A percentile compares a stretch with the other conserved stretches of the same genome.
phyloP scores from a whole-genome alignment of 257 asterid genomes.

The Craterostigma plantagineum region DNA sequence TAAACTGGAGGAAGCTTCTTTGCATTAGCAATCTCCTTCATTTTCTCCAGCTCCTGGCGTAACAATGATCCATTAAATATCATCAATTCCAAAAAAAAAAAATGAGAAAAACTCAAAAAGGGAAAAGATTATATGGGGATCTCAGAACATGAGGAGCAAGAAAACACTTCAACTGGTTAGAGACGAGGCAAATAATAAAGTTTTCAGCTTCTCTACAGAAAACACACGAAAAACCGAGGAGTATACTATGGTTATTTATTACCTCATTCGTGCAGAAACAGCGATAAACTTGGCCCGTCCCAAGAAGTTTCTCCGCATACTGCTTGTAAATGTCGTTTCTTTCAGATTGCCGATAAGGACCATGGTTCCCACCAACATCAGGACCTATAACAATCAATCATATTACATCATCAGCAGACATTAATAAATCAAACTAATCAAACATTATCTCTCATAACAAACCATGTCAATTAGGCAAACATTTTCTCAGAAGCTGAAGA shows the following conservation, averaged over 20 bases:
- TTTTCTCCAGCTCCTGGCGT: slow-evolving; percentile 63
- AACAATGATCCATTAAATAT: slow-evolving; percentile 4
- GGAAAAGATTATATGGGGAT: too few species aligned
- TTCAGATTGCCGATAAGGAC: slow-evolving; percentile 92
- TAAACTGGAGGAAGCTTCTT: slow-evolving; percentile 84
- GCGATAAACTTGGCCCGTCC: slow-evolving; percentile 69
- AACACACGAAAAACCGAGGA: slow-evolving; percentile 2
- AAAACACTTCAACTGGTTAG: too few species aligned
- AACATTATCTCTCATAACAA: too few species aligned
- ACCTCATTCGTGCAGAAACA: slow-evolving; percentile 93
- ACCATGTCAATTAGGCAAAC: too few species aligned
- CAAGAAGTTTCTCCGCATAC: slow-evolving; percentile 62
- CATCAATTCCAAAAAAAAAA: background rate
- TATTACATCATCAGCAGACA: background rate
- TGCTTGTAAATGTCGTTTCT: slow-evolving; percentile 77
- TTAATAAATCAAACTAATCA: too few species aligned
- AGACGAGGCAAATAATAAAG: too few species aligned
- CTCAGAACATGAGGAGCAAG: too few species aligned
- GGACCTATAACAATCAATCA: slow-evolving; percentile 47
- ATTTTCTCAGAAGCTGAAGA: too few species aligned
- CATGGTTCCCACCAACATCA: slow-evolving; percentile 61
- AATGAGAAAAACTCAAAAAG: background rate
- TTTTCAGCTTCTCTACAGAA: too few species aligned
- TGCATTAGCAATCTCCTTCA: slow-evolving; percentile 78
- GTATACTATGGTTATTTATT: slow-evolving; percentile 5